Evolutionary conservation across 257 asterid genomes (phyloP), one percentile per base, ranked within the genome.

Genomic region (Anisodus tanguticus): DNA sequence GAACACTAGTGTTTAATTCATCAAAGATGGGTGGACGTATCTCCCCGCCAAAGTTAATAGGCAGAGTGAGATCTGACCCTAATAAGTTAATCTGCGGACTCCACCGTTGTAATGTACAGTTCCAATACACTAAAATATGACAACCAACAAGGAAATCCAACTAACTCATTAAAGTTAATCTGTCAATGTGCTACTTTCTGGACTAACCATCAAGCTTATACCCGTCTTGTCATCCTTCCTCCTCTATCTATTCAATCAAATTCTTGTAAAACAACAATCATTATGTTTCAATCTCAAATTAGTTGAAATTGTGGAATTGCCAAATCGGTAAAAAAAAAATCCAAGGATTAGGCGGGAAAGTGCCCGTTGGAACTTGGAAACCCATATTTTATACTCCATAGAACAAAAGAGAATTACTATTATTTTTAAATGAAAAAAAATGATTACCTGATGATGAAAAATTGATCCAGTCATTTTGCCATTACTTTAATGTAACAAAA

Each of bases 51-150:
- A n/a, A n/a, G n/a, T n/a, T n/a, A 49, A 83, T 19, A 49, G 45
- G 83, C 54, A 74, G 41, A n/a, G n/a, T 2, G 10, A 63, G 54
- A 81, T 47, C 70, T 39, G 76, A 81, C 99, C 99, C 99, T 86
- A 95, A 87, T 84, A 95, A 72, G 89, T n/a, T n/a, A n/a, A n/a
- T n/a, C n/a, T n/a, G n/a, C n/a, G n/a, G n/a, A n/a, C n/a, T n/a
- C n/a, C n/a, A n/a, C n/a, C n/a, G 12, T 26, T 59, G 3, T 0
- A 76, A 76, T 26, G 6, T 51, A 76, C 45, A 51, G 45, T 22
- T 74, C 6, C 5, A 74, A 49, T 12, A 49, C 80, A 74, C 19
- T 37, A 47, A 51, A 22, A 51, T 12, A 76, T 51, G 47, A 51
- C 81, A 8, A 51, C 26, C 63, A 76, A 76, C 62, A 76, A 76